Evolutionary conservation across 495 filamentous ascomycete species (phyloP).

Genomic region (Copromyces sp.): DNA sequence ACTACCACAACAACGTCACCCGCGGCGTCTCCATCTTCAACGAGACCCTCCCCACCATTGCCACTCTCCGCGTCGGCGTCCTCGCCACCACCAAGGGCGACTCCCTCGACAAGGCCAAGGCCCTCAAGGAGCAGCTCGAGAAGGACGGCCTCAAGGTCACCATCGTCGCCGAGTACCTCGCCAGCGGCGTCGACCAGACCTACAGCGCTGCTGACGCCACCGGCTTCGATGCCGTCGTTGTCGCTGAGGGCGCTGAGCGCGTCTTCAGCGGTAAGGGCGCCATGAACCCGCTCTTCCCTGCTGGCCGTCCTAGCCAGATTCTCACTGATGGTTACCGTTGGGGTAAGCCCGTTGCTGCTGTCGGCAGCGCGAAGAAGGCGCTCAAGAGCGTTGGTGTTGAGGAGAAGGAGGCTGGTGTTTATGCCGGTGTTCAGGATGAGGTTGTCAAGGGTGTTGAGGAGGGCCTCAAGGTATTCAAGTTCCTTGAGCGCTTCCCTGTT

Average conservation of each 20-base stretch:
- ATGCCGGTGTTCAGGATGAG: conserved; percentile 19
- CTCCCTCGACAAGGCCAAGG: conserved; percentile 37
- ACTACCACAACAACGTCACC: conserved; percentile 64
- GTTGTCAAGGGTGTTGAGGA: conserved; percentile 32
- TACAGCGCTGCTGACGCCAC: conserved; percentile 63
- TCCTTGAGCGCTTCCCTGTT: background rate
- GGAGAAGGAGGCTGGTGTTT: conserved; percentile 42
- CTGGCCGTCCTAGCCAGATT: conserved; percentile 54
- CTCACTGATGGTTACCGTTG: conserved; percentile 55
- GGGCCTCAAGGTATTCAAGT: conserved; percentile 55
- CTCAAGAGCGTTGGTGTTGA: conserved; percentile 30
- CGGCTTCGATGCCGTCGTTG: conserved; percentile 59
- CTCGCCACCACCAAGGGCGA: conserved; percentile 36
- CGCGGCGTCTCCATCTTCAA: conserved; percentile 50
- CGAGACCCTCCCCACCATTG: conserved; percentile 46
- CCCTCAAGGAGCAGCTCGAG: conserved; percentile 37
- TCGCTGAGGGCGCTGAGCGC: conserved; percentile 45
- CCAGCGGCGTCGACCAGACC: conserved; percentile 50
- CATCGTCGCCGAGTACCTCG: conserved; percentile 53
- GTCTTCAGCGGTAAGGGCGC: conserved; percentile 35
- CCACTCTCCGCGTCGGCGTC: conserved; percentile 57
- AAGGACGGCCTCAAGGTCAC: conserved; percentile 42
- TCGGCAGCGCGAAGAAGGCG: conserved; percentile 36
- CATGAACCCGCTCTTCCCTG: conserved; percentile 47
- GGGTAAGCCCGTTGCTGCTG: conserved; percentile 60